These are phyloP conservation scores for Rosa persica DNA, from an alignment of 306 rosid species.

Conservation along the genomic window DNA sequence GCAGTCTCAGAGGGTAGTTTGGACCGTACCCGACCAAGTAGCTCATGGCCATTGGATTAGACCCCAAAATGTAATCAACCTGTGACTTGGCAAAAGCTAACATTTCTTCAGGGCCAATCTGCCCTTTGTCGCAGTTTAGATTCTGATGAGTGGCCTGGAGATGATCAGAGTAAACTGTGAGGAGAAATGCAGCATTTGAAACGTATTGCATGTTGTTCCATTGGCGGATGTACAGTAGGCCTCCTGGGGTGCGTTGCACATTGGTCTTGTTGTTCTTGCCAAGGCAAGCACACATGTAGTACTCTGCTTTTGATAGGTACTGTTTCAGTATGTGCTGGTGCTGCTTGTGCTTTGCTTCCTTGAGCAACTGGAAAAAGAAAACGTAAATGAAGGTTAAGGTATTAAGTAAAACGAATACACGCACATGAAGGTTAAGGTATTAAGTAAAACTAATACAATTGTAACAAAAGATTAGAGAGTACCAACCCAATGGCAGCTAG, in stretches of 20 bases:
- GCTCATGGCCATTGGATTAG: slow-evolving; percentile 67
- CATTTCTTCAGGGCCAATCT: slow-evolving; percentile 41
- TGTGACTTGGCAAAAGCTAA: slow-evolving; percentile 65
- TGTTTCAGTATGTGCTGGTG: slow-evolving; percentile 39
- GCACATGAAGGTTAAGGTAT: slow-evolving; percentile 12
- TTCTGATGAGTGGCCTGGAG: slow-evolving; percentile 44
- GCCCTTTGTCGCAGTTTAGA: slow-evolving; percentile 38
- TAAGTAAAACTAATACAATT: not conserved
- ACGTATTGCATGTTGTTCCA: slow-evolving; percentile 91
- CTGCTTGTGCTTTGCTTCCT: slow-evolving; percentile 57
- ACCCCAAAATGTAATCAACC: slow-evolving; percentile 74
- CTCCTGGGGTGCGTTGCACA: slow-evolving; percentile 76
- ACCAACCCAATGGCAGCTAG: not conserved
- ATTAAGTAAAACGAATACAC: not conserved
- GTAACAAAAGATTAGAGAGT: not conserved
- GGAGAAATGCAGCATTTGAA: slow-evolving; percentile 63
- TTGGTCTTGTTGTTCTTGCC: slow-evolving; percentile 46
- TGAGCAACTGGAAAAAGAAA: slow-evolving; percentile 42
- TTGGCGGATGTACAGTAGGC: slow-evolving; percentile 64
- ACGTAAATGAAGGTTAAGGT: slow-evolving; percentile 19
- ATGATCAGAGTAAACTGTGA: slow-evolving; percentile 57
- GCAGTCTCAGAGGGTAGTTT: slow-evolving; percentile 52
- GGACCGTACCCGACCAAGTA: slow-evolving; percentile 67
- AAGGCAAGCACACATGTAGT: slow-evolving; percentile 67
- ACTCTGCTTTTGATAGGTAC: slow-evolving; percentile 62